A percentile compares a stretch with the other conserved stretches of the same genome.
Evolutionary conservation across 495 filamentous ascomycete genomes (phyloP).

Genomic region (Xylaria sp.): DNA sequence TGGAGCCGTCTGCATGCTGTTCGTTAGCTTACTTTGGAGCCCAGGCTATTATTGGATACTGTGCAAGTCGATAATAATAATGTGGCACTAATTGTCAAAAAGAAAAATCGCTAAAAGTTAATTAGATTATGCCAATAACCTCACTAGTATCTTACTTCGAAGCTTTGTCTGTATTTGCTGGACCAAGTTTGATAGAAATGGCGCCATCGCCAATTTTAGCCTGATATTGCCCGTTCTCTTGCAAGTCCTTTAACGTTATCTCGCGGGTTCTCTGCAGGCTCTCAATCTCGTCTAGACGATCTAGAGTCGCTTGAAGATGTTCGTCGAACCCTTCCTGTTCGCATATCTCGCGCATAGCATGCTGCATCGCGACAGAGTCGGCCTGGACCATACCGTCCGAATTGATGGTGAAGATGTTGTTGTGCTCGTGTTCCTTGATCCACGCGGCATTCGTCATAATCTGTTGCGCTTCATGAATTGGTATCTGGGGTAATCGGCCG

Average conservation of each 20-base stretch:
- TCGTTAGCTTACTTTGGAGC: background rate
- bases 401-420: constrained; percentile 94
- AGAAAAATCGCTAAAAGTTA: background rate
- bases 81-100: background rate
- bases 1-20: background rate
- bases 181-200: constrained; percentile 25
- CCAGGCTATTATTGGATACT: background rate
- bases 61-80: background rate
- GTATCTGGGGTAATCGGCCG: constrained; percentile 77
- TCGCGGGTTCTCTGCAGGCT: constrained; percentile 87
- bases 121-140: background rate
- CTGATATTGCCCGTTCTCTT: constrained; percentile 76
- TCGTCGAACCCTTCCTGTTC: constrained; percentile 71
- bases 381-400: constrained; percentile 84
- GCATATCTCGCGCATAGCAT: constrained; percentile 83
- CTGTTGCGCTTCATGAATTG: constrained; percentile 79
- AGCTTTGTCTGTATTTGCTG: constrained; percentile 7
- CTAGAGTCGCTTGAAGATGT: constrained; percentile 77
- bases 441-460: constrained; percentile 95
- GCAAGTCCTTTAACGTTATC: constrained; percentile 78
- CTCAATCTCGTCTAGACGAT: constrained; percentile 85
- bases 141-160: background rate
- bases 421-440: constrained; percentile 85
- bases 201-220: constrained; percentile 46
- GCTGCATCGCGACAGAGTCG: constrained; percentile 92